Conservation (phyloP, 2,329 filamentous ascomycete species). For the Colletotrichum scovillei region DNA sequence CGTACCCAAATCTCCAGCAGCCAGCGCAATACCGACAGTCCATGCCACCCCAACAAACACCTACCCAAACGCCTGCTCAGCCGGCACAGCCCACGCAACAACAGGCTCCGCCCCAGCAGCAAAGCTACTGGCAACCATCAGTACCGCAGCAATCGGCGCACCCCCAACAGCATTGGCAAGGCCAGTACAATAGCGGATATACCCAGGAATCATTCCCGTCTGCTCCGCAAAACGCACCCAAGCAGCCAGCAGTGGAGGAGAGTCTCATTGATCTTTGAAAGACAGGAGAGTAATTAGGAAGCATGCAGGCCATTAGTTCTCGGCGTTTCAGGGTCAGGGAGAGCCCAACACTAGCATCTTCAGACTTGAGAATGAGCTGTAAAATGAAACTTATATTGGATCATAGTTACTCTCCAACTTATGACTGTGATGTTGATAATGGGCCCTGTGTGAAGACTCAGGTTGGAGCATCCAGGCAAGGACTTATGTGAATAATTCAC, state of each 20-base stretch:
- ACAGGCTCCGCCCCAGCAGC: conserved; percentile 38
- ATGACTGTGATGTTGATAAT: background rate
- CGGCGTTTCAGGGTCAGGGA: conserved; percentile 29
- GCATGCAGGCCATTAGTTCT: conserved; percentile 25
- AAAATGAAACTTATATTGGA: conserved; percentile 26
- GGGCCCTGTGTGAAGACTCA: background rate
- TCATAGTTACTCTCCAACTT: background rate
- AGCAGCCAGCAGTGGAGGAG: conserved; percentile 74
- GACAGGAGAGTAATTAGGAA: background rate
- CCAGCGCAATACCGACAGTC: conserved; percentile 57
- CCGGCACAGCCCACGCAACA: conserved; percentile 49
- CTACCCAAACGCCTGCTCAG: conserved; percentile 45
- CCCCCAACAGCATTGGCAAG: conserved; percentile 41
- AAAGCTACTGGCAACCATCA: conserved; percentile 50
- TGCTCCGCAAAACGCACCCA: conserved; percentile 71
- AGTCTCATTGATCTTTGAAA: conserved; percentile 80
- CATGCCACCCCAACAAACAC: conserved; percentile 45
- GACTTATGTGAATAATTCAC: background rate
- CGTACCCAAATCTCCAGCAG: conserved; percentile 65
- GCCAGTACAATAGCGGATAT: conserved; percentile 55
- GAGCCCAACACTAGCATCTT: conserved; percentile 19
- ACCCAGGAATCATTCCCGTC: conserved; percentile 73
- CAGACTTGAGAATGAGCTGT: conserved; percentile 19
- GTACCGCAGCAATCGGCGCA: conserved; percentile 43
- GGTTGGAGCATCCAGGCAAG: background rate